Conservation (phyloP, 148 eudicot species). For the Chenopodium berlandieri region DNA sequence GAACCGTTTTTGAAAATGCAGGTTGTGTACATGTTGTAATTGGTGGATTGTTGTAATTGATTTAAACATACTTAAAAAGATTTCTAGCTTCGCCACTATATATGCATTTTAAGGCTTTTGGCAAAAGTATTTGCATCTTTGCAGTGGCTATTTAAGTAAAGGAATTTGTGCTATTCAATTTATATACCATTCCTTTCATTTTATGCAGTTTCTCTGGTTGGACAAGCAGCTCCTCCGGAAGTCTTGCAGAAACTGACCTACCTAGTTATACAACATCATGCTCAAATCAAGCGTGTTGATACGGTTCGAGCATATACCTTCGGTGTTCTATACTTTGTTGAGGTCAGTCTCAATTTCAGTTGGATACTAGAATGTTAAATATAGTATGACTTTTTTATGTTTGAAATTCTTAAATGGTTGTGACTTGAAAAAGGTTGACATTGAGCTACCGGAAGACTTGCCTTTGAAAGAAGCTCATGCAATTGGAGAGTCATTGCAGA, state of each 20-base stretch:
- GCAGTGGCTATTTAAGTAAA: not conserved
- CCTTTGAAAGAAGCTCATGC: constrained; percentile 60
- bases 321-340: constrained; percentile 76
- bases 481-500: constrained; percentile 64
- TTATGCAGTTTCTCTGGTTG: constrained; percentile 57
- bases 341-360: constrained; percentile 36
- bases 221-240: constrained; percentile 78
- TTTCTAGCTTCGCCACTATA: no score
- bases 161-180: not conserved
- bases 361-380: not conserved
- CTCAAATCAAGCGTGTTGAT: constrained; percentile 58
- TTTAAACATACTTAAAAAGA: no score
- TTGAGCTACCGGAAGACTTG: constrained; percentile 64
- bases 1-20: constrained; percentile 78
- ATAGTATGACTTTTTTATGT: not conserved
- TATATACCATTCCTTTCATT: not conserved
- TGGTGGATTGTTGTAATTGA: no score
- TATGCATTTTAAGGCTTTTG: no score
- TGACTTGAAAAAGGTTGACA: constrained; percentile 42
- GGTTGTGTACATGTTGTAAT: constrained; percentile 26
- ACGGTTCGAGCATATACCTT: constrained; percentile 85
- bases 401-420: not conserved
- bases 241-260: constrained; percentile 70
- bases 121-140: no score
- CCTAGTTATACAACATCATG: constrained; percentile 55